Conservation (phyloP, 495 filamentous ascomycete genomes). For the Thermothielavioides terrestris region DNA sequence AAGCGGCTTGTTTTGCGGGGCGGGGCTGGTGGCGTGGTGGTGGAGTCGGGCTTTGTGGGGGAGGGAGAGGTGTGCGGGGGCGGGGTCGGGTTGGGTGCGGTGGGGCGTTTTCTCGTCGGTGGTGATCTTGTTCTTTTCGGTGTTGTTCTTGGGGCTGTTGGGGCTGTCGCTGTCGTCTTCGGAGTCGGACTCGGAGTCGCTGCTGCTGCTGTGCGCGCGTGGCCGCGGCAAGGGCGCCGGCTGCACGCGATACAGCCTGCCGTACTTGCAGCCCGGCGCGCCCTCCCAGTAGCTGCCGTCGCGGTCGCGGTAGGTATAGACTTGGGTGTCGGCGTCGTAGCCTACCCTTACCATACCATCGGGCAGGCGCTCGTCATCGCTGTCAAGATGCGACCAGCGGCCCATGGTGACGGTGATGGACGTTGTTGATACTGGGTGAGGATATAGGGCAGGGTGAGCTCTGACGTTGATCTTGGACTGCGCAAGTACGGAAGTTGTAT, state of each 20-base stretch:
- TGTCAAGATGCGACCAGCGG: constrained; percentile 37
- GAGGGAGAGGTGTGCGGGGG: not conserved
- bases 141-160: not conserved
- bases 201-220: not conserved
- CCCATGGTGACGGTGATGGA: constrained; percentile 20
- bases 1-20: not conserved
- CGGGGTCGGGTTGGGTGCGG: not conserved
- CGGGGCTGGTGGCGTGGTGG: not conserved
- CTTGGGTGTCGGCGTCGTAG: constrained; percentile 46
- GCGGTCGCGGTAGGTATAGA: constrained; percentile 40
- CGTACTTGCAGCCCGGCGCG: constrained; percentile 38
- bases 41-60: not conserved
- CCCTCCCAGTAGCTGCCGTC: constrained; percentile 37
- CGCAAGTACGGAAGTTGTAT: too few species aligned
- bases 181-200: not conserved
- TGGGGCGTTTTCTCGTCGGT: not conserved
- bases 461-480: not conserved
- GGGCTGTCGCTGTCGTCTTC: not conserved
- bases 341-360: constrained; percentile 44
- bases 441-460: not conserved
- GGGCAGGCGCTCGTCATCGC: constrained; percentile 45
- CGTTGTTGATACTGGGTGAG: not conserved
- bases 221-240: constrained; percentile 3
- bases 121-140: not conserved
- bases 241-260: constrained; percentile 29